A percentile compares a stretch with the other conserved stretches of the same genome.
These are phyloP conservation scores for Penicillium sp. DNA, from an alignment of 2,329 filamentous ascomycete genomes.

Conservation along the genomic window DNA sequence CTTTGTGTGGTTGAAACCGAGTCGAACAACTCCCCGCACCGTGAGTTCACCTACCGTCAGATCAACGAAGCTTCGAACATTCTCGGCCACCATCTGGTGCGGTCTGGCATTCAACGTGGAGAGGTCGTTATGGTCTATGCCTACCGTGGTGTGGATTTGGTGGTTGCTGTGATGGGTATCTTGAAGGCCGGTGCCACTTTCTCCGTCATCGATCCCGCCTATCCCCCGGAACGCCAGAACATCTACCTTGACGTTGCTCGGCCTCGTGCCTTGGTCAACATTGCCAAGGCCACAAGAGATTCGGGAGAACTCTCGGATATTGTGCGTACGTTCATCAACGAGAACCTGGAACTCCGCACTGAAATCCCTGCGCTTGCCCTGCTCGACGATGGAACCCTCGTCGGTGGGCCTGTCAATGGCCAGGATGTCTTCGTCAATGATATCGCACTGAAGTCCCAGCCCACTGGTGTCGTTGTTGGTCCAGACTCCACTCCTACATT, in stretches of 20 bases:
- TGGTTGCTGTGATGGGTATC: slow-evolving; percentile 75
- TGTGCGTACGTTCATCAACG: slow-evolving; percentile 65
- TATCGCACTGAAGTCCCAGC: slow-evolving; percentile 51
- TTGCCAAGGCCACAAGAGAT: slow-evolving; percentile 67
- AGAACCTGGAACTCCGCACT: slow-evolving; percentile 68
- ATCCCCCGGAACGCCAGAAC: slow-evolving; percentile 75
- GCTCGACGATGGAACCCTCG: slow-evolving; percentile 64
- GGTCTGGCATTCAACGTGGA: slow-evolving; percentile 67
- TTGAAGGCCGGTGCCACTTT: slow-evolving; percentile 58
- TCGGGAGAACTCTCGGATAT: slow-evolving; percentile 59
- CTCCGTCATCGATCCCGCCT: slow-evolving; percentile 70
- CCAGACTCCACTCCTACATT: slow-evolving; percentile 80
- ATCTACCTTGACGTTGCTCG: slow-evolving; percentile 78
- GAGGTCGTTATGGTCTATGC: slow-evolving; percentile 94
- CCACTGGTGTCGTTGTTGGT: slow-evolving; percentile 72
- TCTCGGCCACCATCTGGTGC: slow-evolving; percentile 72
- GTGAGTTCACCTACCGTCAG: slow-evolving; percentile 76
- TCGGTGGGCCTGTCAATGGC: slow-evolving; percentile 64
- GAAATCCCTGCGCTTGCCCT: slow-evolving; percentile 71
- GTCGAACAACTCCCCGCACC: slow-evolving; percentile 50
- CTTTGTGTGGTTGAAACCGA: slow-evolving; percentile 65
- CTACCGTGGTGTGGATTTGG: slow-evolving; percentile 73
- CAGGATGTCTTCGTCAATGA: slow-evolving; percentile 63
- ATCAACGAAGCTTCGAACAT: slow-evolving; percentile 82
- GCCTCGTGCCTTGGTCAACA: slow-evolving; percentile 67